Percentiles rank a stretch among this genome's conserved stretches.
Evolutionary conservation across 1,139 yeast genomes (phyloP).

Genomic region (Saccharomyces hybrid): DNA sequence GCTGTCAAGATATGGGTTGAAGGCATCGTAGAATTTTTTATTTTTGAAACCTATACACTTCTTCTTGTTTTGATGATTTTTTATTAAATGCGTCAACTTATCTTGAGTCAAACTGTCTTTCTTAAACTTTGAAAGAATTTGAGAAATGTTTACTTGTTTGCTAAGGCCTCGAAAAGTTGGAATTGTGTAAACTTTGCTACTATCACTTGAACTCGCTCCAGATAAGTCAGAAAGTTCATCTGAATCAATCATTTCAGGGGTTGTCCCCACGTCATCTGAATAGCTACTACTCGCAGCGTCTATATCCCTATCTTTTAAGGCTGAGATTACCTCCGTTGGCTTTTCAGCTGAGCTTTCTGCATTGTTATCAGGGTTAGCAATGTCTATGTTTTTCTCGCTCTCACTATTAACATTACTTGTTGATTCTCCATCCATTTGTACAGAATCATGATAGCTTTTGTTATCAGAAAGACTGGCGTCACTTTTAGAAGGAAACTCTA

Average conservation of each 20-base stretch:
- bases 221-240: neutral
- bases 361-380: neutral
- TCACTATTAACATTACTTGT: neutral
- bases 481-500: neutral
- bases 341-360: neutral
- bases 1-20: conserved; percentile 1
- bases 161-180: conserved; percentile 24
- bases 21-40: conserved; percentile 16
- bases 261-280: neutral
- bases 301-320: neutral
- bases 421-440: neutral
- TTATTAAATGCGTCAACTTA: conserved; percentile 12
- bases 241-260: neutral
- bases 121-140: conserved; percentile 15
- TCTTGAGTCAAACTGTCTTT: conserved; percentile 17
- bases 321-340: neutral
- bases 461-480: neutral
- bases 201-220: conserved; percentile 1
- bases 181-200: conserved; percentile 16
- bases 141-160: conserved; percentile 14
- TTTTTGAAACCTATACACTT: conserved; percentile 14
- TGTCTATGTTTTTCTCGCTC: neutral
- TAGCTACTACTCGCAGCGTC: neutral
- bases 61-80: conserved; percentile 7
- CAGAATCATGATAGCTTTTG: neutral